Evolutionary conservation across 768 basidiomycete genomes (phyloP), one percentile per base, ranked within the genome.

Genomic region (Solioccasus polychromus): DNA sequence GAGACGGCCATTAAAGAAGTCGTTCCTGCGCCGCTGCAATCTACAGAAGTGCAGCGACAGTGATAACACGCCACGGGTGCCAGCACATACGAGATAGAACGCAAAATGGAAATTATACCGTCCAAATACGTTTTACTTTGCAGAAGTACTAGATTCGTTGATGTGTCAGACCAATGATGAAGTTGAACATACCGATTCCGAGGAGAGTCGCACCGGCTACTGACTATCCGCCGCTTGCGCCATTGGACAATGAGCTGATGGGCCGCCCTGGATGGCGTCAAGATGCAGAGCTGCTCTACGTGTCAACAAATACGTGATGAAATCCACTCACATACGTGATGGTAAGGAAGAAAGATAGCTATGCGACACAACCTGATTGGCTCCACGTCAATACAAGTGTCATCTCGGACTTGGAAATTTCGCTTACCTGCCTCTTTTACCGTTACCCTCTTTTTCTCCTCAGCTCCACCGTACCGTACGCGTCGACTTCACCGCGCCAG

Each of bases 401-500:
- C 50, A 46, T 29, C 45, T 55, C 59, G 47, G 58, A 59, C 52
- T 50, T 54, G 45, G 23, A 61, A 35, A 8, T 36, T 39, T 39
- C 45, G 41, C 44, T 42, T 38, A 32, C n/a, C 25, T 15, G 35
- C n/a, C n/a, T n/a, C n/a, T n/a, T n/a, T n/a, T n/a, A n/a, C n/a
- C n/a, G n/a, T n/a, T 43, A 30, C 60, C 54, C 49, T 51, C 26
- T 51, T 63, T 65, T 51, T 53, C 29, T 47, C 18, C 34, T 3
- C 22, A 54, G 50, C 45, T 48, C 24, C 44, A 44, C 44, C 43
- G 17, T 48, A 38, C 44, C 42, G 23, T 47, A 38, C 47, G 26
- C 46, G 39, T 41, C 25, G 2, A 18, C 3, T n/a, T 23, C 12
- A 9, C 12, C 24, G 26, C 26, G 14, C 15, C 38, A 19, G n/a